Percentiles rank a stretch among this genome's conserved stretches.
These are phyloP conservation scores for Eustoma russellianum DNA, from an alignment of 257 asterid genomes.

Conservation along the genomic window DNA sequence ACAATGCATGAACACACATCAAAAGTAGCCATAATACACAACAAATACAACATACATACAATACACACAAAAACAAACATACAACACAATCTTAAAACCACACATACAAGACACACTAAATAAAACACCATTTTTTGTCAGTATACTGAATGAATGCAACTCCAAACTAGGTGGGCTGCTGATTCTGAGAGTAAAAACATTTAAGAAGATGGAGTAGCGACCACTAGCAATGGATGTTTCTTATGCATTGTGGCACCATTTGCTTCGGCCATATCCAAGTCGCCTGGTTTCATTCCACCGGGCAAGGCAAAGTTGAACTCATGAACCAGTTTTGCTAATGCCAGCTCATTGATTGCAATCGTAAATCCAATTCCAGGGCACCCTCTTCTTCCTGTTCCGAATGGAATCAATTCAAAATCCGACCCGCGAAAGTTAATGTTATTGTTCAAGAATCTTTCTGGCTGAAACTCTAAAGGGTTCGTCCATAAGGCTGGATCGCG, in stretches of 20 bases:
- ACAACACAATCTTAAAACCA: too few relatives aligned
- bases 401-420: slow-evolving; percentile 23
- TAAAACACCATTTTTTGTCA: too few relatives aligned
- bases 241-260: slow-evolving; percentile 19
- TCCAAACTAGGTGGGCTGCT: too few relatives aligned
- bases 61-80: too few relatives aligned
- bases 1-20: too few relatives aligned
- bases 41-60: too few relatives aligned
- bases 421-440: slow-evolving; percentile 15
- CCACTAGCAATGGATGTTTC: slow-evolving; percentile 17
- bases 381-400: slow-evolving; percentile 9
- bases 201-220: too few relatives aligned
- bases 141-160: too few relatives aligned
- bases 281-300: slow-evolving; percentile 2
- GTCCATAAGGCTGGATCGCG: slow-evolving; percentile 14
- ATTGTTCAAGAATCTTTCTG: slow-evolving; percentile 12
- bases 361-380: slow-evolving; percentile 1
- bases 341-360: slow-evolving; percentile 1
- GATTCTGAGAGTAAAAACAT: too few relatives aligned
- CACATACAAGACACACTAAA: too few relatives aligned
- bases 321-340: slow-evolving; percentile 3
- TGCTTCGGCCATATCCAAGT: slow-evolving; percentile 34
- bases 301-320: not conserved
- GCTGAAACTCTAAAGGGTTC: slow-evolving; percentile 4
- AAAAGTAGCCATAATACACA: too few relatives aligned